phyloP scores from a whole-genome alignment of 2,329 filamentous ascomycete species.

The Emmonsiellopsis sp. region DNA sequence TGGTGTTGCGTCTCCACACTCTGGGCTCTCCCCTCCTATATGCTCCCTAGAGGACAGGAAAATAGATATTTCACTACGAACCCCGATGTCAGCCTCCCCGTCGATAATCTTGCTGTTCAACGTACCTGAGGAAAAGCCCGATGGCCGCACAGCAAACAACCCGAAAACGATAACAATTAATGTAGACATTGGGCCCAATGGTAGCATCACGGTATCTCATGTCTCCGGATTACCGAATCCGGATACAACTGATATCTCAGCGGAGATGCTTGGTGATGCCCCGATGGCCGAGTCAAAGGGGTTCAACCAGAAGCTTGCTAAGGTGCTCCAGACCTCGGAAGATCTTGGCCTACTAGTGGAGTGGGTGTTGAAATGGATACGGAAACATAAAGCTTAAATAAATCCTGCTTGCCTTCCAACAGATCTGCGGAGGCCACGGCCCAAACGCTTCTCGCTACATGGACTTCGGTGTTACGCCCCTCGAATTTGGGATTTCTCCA shows the following conservation, averaged over 20 bases:
- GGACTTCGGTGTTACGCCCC: neutral
- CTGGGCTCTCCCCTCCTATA: neutral
- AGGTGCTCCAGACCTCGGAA: conserved; percentile 34
- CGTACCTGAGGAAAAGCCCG: conserved; percentile 2
- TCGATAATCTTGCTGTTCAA: conserved; percentile 10
- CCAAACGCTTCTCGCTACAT: neutral
- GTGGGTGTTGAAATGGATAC: conserved; percentile 31
- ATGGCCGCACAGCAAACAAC: conserved; percentile 7
- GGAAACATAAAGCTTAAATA: conserved; percentile 16
- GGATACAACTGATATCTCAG: conserved; percentile 11
- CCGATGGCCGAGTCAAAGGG: conserved; percentile 11
- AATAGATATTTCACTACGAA: conserved; percentile 8
- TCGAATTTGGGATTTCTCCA: too few species aligned
- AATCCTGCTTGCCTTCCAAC: too few species aligned
- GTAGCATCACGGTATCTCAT: conserved; percentile 29
- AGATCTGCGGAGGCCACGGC: neutral
- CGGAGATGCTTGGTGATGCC: conserved; percentile 8
- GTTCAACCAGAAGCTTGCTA: conserved; percentile 26
- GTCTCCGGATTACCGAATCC: conserved; percentile 24
- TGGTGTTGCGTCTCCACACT: neutral
- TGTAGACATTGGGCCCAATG: conserved; percentile 32
- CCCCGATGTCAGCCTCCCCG: conserved; percentile 7
- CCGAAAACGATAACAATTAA: conserved; percentile 23
- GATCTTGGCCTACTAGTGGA: conserved; percentile 36
- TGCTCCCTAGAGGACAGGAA: neutral